phyloP scores from a whole-genome alignment of 805 yeast species.

The Danielozyma ontarioensis region DNA sequence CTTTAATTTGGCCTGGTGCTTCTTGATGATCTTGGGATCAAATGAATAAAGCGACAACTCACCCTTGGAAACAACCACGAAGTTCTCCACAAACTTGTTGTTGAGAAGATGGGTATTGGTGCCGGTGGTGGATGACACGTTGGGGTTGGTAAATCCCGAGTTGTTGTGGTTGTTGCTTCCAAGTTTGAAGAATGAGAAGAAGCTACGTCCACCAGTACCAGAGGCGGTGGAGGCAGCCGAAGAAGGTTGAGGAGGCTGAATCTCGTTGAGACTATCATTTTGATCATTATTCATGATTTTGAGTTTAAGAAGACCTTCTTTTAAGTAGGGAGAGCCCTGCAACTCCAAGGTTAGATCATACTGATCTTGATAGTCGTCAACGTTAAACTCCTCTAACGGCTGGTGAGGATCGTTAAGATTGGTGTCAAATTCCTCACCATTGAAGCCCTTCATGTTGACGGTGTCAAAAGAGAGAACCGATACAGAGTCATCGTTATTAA shows the following conservation, averaged over 20 bases:
- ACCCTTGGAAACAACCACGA: constrained; percentile 66
- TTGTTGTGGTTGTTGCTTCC: constrained; percentile 1
- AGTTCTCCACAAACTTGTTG: constrained; percentile 39
- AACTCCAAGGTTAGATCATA: constrained; percentile 59
- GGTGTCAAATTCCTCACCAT: constrained; percentile 6
- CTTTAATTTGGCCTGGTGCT: constrained; percentile 29
- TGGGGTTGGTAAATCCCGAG: neutral
- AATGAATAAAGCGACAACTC: constrained; percentile 57
- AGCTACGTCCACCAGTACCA: constrained; percentile 3
- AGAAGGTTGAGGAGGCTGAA: constrained; percentile 6
- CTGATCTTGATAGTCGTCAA: constrained; percentile 39
- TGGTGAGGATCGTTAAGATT: constrained; percentile 11
- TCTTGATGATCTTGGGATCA: constrained; percentile 38
- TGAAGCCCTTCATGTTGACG: constrained; percentile 5
- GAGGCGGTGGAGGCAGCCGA: constrained; percentile 12
- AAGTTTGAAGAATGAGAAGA: constrained; percentile 14
- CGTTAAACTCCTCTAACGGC: constrained; percentile 32
- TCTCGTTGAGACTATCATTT: constrained; percentile 19
- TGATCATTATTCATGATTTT: constrained; percentile 33
- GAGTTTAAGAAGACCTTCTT: constrained; percentile 61
- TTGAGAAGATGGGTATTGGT: constrained; percentile 11
- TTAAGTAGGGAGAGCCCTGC: constrained; percentile 72
- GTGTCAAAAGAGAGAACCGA: constrained; percentile 36
- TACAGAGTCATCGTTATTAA: constrained; percentile 22
- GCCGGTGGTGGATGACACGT: neutral